Percentiles rank a stretch among this genome's conserved stretches.
These are phyloP conservation scores for Allodekkera sacchari DNA, from an alignment of 805 yeast species.

Conservation along the genomic window DNA sequence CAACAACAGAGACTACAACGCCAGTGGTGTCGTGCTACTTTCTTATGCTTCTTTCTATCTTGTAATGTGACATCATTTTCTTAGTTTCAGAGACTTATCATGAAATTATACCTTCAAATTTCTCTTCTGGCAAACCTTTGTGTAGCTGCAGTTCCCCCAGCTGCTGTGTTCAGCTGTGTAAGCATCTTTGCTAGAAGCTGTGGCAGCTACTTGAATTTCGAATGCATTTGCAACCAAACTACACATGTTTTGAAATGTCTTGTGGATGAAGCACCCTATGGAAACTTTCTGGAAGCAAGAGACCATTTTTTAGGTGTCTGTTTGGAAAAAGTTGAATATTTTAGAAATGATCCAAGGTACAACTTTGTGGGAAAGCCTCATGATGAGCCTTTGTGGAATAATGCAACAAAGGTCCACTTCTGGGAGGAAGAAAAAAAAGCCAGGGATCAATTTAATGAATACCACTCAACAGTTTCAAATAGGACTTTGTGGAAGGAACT, in stretches of 20 bases:
- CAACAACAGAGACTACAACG: too few species aligned
- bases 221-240: conserved; percentile 27
- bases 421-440: conserved; percentile 13
- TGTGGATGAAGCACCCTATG: conserved; percentile 33
- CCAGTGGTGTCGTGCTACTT: too few species aligned
- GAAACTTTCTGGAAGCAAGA: conserved; percentile 34
- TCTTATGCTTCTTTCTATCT: too few species aligned
- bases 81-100: too few species aligned
- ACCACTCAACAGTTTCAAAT: too few species aligned
- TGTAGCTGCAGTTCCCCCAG: conserved; percentile 14
- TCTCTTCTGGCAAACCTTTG: background rate
- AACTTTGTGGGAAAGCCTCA: conserved; percentile 1
- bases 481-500: background rate
- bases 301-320: conserved; percentile 44
- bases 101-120: background rate
- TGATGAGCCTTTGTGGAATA: conserved; percentile 1
- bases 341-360: conserved; percentile 11
- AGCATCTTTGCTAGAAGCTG: conserved; percentile 11
- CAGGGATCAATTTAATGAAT: too few species aligned
- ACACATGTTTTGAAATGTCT: conserved; percentile 28
- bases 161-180: conserved; percentile 18
- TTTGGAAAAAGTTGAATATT: conserved; percentile 27
- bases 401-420: conserved; percentile 6
- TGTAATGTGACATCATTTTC: too few species aligned
- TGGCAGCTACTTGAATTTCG: conserved; percentile 18